These are phyloP conservation scores for Bipolaris cookei DNA, from an alignment of 2,329 filamentous ascomycete genomes.

Conservation along the genomic window DNA sequence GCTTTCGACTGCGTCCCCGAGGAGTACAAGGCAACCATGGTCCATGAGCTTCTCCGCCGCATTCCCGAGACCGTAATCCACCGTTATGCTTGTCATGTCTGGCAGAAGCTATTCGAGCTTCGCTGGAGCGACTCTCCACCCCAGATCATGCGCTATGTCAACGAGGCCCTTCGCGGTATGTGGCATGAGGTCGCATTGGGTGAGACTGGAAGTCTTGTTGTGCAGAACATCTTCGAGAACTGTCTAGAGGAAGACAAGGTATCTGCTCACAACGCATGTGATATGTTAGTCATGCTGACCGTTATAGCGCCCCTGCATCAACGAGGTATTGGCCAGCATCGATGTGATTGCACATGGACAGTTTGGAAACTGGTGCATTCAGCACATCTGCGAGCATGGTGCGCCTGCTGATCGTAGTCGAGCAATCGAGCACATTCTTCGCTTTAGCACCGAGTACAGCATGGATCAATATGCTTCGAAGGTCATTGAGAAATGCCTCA, in stretches of 20 bases:
- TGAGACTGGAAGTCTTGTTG: slow-evolving; percentile 95
- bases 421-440: slow-evolving; percentile 93
- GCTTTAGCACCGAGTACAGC: slow-evolving; percentile 92
- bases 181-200: slow-evolving; percentile 98
- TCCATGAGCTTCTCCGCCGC: slow-evolving; percentile 91
- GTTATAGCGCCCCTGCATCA: slow-evolving; percentile 86
- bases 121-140: slow-evolving; percentile 94
- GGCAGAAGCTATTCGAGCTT: slow-evolving; percentile 99
- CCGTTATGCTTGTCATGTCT: slow-evolving; percentile 97
- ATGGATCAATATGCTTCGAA: slow-evolving; percentile 99
- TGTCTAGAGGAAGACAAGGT: slow-evolving; percentile 99
- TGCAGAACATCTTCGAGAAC: slow-evolving; percentile 99
- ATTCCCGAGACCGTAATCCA: slow-evolving; percentile 99
- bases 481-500: slow-evolving; percentile 98
- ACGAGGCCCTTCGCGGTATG: slow-evolving; percentile 92
- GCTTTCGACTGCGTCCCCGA: slow-evolving; percentile 98
- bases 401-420: slow-evolving; percentile 88
- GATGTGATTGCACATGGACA: slow-evolving; percentile 96
- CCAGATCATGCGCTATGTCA: slow-evolving; percentile 98
- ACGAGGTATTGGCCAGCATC: slow-evolving; percentile 93
- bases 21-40: slow-evolving; percentile 97
- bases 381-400: slow-evolving; percentile 98
- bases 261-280: slow-evolving; percentile 23
- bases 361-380: slow-evolving; percentile 99
- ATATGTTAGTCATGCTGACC: slow-evolving; percentile 6